Evolutionary conservation across 129 eudicot genomes (phyloP).

Genomic region (Kitagawia praeruptora): DNA sequence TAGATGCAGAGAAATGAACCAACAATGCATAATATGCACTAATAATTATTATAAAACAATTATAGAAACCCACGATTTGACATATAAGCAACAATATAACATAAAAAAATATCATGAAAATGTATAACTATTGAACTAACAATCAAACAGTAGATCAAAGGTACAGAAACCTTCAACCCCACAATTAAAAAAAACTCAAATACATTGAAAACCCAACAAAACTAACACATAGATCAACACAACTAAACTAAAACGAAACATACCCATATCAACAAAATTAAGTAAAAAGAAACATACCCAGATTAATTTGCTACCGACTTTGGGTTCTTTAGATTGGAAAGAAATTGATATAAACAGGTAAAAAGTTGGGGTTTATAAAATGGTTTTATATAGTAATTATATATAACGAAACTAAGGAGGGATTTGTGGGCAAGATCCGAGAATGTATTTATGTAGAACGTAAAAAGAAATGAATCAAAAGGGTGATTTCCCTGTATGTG

Average conservation of each 20-base stretch:
- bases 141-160: not conserved
- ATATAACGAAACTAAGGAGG: not conserved
- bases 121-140: not conserved
- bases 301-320: not conserved
- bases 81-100: not conserved
- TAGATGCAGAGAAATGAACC: not conserved
- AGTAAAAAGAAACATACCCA: not conserved
- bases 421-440: not conserved
- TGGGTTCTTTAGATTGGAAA: not conserved
- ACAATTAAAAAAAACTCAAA: not conserved
- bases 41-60: not conserved
- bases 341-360: not conserved
- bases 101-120: too few relatives aligned
- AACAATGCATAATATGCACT: not conserved
- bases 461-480: not conserved
- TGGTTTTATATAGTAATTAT: not conserved
- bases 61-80: not conserved
- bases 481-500: not conserved
- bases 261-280: not conserved
- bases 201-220: not conserved
- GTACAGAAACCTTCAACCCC: not conserved
- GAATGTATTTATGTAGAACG: not conserved
- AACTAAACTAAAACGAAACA: not conserved
- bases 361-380: not conserved
- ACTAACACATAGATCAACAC: not conserved